These are phyloP conservation scores for Exophiala alcalophila DNA, from an alignment of 2,329 filamentous ascomycete species.

Conservation along the genomic window DNA sequence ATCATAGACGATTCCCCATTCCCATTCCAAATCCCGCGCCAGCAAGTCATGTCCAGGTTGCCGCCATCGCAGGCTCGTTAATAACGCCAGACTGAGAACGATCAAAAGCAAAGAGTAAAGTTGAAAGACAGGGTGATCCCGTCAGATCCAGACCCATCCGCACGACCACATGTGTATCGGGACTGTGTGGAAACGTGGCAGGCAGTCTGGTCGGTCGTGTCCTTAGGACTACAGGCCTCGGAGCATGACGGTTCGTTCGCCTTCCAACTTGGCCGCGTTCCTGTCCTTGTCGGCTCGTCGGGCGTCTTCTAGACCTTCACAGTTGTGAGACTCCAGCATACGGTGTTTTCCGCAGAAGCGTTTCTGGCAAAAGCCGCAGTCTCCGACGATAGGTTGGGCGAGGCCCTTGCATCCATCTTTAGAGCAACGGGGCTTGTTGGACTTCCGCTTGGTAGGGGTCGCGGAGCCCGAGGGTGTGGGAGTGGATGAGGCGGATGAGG, in stretches of 20 bases:
- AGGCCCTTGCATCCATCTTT: slow-evolving; percentile 85
- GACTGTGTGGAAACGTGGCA: too few relatives aligned
- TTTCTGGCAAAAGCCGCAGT: slow-evolving; percentile 91
- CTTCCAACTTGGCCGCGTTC: slow-evolving; percentile 88
- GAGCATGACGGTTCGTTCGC: slow-evolving; percentile 90
- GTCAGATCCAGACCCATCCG: too few relatives aligned
- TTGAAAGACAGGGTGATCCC: too few relatives aligned
- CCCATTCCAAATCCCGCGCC: neutral
- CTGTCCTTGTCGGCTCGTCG: slow-evolving; percentile 95
- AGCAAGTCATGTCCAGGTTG: neutral
- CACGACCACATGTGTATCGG: slow-evolving; percentile 27
- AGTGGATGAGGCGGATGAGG: slow-evolving; percentile 35
- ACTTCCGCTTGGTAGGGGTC: slow-evolving; percentile 39
- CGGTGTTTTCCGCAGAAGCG: slow-evolving; percentile 95
- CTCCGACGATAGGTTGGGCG: slow-evolving; percentile 89
- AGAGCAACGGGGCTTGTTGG: slow-evolving; percentile 69
- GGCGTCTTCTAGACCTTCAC: slow-evolving; percentile 89
- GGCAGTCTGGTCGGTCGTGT: too few relatives aligned
- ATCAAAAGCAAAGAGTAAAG: too few relatives aligned
- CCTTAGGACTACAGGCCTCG: slow-evolving; percentile 85
- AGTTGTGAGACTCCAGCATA: slow-evolving; percentile 90
- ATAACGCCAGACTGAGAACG: neutral
- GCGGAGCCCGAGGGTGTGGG: slow-evolving; percentile 45
- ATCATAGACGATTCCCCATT: too few relatives aligned
- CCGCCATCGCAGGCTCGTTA: neutral